phyloP scores from a whole-genome alignment of 768 basidiomycete species.

The Russula griseocarnosa region DNA sequence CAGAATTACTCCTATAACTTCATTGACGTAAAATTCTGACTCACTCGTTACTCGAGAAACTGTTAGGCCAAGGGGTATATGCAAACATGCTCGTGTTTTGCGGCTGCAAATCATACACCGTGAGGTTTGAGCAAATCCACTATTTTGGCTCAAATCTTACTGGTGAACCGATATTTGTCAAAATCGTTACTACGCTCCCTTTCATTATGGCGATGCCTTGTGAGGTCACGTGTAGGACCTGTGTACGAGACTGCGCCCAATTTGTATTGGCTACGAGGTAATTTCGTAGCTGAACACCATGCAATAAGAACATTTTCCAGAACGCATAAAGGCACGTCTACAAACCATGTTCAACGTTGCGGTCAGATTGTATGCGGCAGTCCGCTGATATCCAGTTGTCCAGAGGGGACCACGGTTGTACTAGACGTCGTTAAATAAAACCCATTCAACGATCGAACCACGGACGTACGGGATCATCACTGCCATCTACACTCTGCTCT shows the following conservation, averaged over 20 bases:
- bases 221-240: conserved; percentile 49
- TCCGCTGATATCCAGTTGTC: conserved; percentile 61
- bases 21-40: conserved; percentile 30
- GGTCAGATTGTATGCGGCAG: conserved; percentile 54
- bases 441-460: conserved; percentile 3
- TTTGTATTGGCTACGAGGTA: conserved; percentile 49
- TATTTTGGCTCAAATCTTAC: conserved; percentile 37
- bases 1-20: not conserved
- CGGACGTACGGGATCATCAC: conserved; percentile 55
- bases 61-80: conserved; percentile 49
- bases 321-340: not conserved
- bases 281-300: conserved; percentile 51
- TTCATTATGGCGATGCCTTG: conserved; percentile 63
- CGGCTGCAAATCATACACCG: conserved; percentile 39
- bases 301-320: conserved; percentile 2
- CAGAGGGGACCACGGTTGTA: conserved; percentile 75
- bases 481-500: conserved; percentile 66
- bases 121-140: not conserved
- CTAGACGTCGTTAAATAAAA: conserved; percentile 35
- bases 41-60: conserved; percentile 55
- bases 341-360: conserved; percentile 55
- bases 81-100: conserved; percentile 54
- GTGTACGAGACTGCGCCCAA: conserved; percentile 51
- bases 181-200: conserved; percentile 54
- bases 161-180: conserved; percentile 73